Evolutionary conservation across 306 rosid genomes (phyloP).

Genomic region (Ammopiptanthus mongolicus): DNA sequence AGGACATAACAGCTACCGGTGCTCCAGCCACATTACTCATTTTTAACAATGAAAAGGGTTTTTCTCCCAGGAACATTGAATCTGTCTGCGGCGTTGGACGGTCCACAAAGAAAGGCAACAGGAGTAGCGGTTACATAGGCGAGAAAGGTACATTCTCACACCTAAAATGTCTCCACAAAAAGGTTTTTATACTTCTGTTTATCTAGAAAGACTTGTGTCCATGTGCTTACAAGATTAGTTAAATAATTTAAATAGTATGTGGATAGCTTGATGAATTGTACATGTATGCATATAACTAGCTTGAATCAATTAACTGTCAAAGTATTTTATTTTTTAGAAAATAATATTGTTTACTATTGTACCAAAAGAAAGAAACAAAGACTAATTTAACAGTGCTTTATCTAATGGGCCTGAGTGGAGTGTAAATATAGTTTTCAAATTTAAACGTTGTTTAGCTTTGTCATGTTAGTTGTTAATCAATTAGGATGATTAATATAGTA

Average conservation of each 20-base stretch:
- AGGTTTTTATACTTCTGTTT: background rate
- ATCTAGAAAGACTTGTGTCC: background rate
- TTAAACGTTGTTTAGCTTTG: background rate
- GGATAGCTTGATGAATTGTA: background rate
- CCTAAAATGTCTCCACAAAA: background rate
- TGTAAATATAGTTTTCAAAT: background rate
- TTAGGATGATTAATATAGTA: background rate
- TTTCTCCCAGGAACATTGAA: slow-evolving; percentile 49
- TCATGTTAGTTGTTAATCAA: background rate
- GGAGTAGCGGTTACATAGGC: slow-evolving; percentile 71
- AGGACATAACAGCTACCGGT: slow-evolving; percentile 63
- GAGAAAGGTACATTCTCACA: slow-evolving; percentile 55
- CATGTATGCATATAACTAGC: background rate
- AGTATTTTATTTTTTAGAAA: background rate
- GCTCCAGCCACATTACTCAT: slow-evolving; percentile 60
- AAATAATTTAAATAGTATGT: background rate
- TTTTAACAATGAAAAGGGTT: slow-evolving; percentile 75
- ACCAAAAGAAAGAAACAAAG: background rate
- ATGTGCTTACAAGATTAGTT: background rate
- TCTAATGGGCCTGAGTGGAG: background rate
- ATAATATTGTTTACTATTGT: background rate
- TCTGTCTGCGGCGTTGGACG: slow-evolving; percentile 80
- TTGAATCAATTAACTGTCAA: background rate
- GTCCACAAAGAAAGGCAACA: slow-evolving; percentile 68
- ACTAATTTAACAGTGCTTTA: background rate